These are phyloP conservation scores for Stenogyne calaminthoides DNA, from an alignment of 305 asterid genomes.

Conservation along the genomic window DNA sequence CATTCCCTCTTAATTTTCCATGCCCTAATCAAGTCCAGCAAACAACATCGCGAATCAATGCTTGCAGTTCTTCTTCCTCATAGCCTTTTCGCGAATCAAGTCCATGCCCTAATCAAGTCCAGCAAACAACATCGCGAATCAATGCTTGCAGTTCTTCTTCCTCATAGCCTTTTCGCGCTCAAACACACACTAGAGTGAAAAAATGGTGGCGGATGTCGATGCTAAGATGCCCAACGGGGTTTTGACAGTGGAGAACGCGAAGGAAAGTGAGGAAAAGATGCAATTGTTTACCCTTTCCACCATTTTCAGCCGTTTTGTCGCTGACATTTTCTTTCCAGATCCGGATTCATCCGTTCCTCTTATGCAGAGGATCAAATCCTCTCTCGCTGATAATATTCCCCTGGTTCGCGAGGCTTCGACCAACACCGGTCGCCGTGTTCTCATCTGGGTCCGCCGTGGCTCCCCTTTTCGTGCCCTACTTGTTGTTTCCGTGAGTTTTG, in stretches of 20 bases:
- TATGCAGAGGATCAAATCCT: constrained; percentile 49
- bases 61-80: background rate
- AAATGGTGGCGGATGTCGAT: constrained; percentile 51
- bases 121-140: background rate
- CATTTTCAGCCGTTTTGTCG: constrained; percentile 51
- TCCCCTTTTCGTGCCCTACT: constrained; percentile 69
- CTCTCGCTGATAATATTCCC: constrained; percentile 54
- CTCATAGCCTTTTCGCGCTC: background rate
- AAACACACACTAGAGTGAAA: background rate
- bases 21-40: background rate
- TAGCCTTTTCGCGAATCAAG: background rate
- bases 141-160: background rate
- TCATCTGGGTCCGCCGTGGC: constrained; percentile 78
- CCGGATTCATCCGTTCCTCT: constrained; percentile 39
- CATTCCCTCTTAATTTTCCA: background rate
- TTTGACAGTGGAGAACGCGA: constrained; percentile 23
- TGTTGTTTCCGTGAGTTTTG: constrained; percentile 62
- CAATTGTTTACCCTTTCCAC: constrained; percentile 44
- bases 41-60: background rate
- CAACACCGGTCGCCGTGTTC: constrained; percentile 52
- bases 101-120: no score
- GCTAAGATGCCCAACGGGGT: constrained; percentile 35
- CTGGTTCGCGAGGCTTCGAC: constrained; percentile 62
- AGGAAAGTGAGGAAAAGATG: constrained; percentile 14
- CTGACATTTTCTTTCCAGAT: constrained; percentile 50